Conservation (phyloP, 805 yeast genomes). For the Wickerhamomyces rabaulensis region DNA sequence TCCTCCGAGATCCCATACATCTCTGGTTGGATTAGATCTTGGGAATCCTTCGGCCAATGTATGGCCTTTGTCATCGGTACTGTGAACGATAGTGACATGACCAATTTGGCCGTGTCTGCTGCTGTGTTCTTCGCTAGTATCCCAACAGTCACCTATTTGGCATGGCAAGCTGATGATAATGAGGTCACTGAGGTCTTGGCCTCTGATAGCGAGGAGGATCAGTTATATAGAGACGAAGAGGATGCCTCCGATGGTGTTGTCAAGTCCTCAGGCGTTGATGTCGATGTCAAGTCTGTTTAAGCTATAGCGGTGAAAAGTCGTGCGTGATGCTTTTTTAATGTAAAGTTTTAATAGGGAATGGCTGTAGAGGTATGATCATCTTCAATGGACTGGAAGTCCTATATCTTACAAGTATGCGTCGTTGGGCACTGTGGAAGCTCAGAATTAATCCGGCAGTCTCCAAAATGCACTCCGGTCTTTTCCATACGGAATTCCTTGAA, state of each 20-base stretch:
- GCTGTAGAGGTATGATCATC: too few species aligned
- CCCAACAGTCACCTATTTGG: constrained; percentile 8
- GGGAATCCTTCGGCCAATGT: constrained; percentile 21
- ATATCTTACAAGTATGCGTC: too few species aligned
- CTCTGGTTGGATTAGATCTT: constrained; percentile 19
- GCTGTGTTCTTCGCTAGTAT: constrained; percentile 18
- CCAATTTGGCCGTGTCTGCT: constrained; percentile 22
- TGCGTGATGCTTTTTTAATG: too few species aligned
- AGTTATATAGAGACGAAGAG: background rate
- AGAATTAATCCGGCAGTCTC: too few species aligned
- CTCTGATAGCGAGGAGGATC: background rate
- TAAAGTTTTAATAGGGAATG: too few species aligned
- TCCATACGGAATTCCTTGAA: too few species aligned
- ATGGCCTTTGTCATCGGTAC: constrained; percentile 20
- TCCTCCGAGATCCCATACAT: constrained; percentile 18
- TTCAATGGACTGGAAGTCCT: too few species aligned
- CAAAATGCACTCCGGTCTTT: background rate
- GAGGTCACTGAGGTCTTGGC: constrained; percentile 17
- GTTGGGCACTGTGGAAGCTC: too few species aligned
- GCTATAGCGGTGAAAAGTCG: too few species aligned
- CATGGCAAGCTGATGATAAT: constrained; percentile 6
- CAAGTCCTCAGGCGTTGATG: background rate
- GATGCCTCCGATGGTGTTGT: background rate
- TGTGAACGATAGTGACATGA: constrained; percentile 20
- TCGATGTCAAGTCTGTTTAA: background rate